Percentiles rank a stretch among this genome's conserved stretches.
phyloP scores from a whole-genome alignment of 176 grass and related monocot species.

The Carex pumila region DNA sequence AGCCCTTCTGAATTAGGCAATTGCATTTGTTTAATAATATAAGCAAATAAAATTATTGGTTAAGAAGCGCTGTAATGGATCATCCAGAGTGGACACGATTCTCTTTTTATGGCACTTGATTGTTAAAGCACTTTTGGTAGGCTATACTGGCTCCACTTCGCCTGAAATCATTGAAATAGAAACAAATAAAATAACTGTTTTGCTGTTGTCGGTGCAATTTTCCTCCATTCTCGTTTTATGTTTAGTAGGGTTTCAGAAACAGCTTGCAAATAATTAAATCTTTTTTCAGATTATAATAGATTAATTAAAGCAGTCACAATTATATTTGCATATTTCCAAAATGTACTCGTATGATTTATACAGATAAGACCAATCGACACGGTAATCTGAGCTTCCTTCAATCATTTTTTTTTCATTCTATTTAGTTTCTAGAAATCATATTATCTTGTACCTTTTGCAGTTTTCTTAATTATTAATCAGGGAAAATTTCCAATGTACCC shows the following conservation, averaged over 20 bases:
- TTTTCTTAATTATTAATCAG: too few relatives aligned
- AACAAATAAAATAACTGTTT: not conserved
- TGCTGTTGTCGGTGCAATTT: not conserved
- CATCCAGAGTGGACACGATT: constrained; percentile 7
- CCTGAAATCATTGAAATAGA: not conserved
- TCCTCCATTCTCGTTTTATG: not conserved
- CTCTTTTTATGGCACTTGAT: constrained; percentile 9
- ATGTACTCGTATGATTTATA: not conserved
- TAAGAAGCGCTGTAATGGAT: not conserved
- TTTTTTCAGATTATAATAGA: not conserved
- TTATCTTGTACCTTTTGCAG: too few relatives aligned
- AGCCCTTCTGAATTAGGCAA: not conserved
- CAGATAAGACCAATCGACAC: not conserved
- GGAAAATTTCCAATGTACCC: too few relatives aligned
- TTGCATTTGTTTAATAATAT: not conserved
- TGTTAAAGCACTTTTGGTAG: not conserved
- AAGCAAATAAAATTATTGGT: not conserved
- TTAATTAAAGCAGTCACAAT: not conserved
- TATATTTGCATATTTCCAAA: not conserved
- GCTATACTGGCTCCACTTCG: not conserved
- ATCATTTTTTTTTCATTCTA: too few relatives aligned
- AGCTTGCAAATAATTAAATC: not conserved
- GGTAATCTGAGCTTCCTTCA: too few relatives aligned
- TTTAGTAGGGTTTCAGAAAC: not conserved
- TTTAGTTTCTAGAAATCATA: too few relatives aligned